phyloP scores from a whole-genome alignment of 1,284 basidiomycete genomes.

The Puccinia novopanici region DNA sequence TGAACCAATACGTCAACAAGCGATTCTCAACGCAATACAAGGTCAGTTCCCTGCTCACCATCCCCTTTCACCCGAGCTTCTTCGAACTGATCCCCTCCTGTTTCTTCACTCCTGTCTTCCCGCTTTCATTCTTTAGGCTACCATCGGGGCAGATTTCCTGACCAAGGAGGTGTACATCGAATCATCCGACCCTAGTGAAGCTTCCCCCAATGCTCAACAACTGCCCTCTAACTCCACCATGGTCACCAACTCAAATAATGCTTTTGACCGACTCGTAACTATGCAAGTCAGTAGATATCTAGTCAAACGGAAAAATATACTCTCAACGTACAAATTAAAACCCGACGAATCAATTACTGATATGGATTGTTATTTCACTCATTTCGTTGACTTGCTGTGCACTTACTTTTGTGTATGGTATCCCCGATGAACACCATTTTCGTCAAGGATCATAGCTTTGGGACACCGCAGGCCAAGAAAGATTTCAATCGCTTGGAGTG shows the following conservation, averaged over 20 bases:
- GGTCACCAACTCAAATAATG: background rate
- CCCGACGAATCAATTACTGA: background rate
- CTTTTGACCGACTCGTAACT: slow-evolving; percentile 82
- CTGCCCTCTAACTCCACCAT: background rate
- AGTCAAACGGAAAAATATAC: background rate
- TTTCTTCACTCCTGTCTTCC: background rate
- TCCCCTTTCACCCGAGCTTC: slow-evolving; percentile 9
- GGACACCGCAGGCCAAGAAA: slow-evolving; percentile 99
- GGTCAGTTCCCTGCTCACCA: slow-evolving; percentile 63
- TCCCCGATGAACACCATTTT: background rate
- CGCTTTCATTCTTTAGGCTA: slow-evolving; percentile 53
- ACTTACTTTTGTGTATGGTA: background rate
- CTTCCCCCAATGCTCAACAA: slow-evolving; percentile 16
- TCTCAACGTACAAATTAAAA: slow-evolving; percentile 19
- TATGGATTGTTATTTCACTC: background rate
- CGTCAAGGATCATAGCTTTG: slow-evolving; percentile 69
- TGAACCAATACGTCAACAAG: slow-evolving; percentile 99
- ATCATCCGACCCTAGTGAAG: background rate
- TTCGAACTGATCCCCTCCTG: slow-evolving; percentile 10
- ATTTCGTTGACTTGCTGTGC: slow-evolving; percentile 31
- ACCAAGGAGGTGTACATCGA: slow-evolving; percentile 99
- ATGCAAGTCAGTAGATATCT: slow-evolving; percentile 77
- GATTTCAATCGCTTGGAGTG: slow-evolving; percentile 97
- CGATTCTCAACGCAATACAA: slow-evolving; percentile 99
- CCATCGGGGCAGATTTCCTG: slow-evolving; percentile 64